These are phyloP conservation scores for Microdochium trichocladiopsis DNA, from an alignment of 2,329 filamentous ascomycete species.

Conservation along the genomic window DNA sequence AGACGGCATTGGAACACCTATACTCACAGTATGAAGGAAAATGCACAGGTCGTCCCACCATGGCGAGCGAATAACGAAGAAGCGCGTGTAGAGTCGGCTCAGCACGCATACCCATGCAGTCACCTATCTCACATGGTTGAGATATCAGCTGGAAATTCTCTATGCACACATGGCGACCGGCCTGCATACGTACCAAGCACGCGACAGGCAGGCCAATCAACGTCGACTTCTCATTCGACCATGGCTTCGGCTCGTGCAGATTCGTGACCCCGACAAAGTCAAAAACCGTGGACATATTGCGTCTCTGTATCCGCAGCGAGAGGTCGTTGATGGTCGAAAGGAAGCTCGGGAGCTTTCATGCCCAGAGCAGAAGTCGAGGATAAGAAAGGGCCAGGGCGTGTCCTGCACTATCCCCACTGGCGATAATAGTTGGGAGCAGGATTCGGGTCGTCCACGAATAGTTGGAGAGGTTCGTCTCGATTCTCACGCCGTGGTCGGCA, in stretches of 20 bases:
- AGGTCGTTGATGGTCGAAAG: background rate
- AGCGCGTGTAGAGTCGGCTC: conserved; percentile 17
- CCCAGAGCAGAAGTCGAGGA: too few relatives aligned
- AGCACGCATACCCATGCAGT: conserved; percentile 20
- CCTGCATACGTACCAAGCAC: conserved; percentile 13
- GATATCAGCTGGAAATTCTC: background rate
- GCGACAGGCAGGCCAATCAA: conserved; percentile 20
- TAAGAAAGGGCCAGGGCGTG: too few relatives aligned
- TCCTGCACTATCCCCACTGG: too few relatives aligned
- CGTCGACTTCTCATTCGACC: conserved; percentile 17
- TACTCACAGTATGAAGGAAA: conserved; percentile 14
- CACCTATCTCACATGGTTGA: conserved; percentile 8
- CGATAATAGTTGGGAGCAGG: too few relatives aligned
- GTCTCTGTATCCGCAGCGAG: background rate
- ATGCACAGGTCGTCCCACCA: conserved; percentile 19
- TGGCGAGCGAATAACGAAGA: conserved; percentile 11
- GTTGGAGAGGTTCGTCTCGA: too few relatives aligned
- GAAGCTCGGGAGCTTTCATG: too few relatives aligned
- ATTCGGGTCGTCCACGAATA: too few relatives aligned
- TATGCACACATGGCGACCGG: background rate
- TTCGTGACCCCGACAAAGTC: conserved; percentile 3
- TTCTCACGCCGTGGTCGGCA: too few relatives aligned
- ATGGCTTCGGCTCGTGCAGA: conserved; percentile 18
- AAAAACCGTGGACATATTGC: background rate
- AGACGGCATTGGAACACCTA: conserved; percentile 12